Evolutionary conservation across 495 filamentous ascomycete species (phyloP).

Genomic region (Amniculicola lignicola): DNA sequence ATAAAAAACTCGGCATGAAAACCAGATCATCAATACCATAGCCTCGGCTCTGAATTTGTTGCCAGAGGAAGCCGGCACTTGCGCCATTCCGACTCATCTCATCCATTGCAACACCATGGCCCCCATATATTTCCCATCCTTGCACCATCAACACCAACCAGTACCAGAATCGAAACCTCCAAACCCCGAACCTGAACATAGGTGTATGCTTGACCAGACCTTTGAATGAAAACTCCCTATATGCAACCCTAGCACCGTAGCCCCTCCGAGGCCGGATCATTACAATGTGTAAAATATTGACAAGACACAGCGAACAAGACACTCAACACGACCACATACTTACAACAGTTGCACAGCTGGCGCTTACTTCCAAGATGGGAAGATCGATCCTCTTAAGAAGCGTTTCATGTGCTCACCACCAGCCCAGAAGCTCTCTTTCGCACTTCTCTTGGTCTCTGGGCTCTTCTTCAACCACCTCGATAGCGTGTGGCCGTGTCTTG

Average conservation of each 20-base stretch:
- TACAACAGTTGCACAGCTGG: no score
- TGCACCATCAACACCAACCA: background rate
- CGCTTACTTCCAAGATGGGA: conserved; percentile 42
- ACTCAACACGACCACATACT: no score
- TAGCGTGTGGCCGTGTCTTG: background rate
- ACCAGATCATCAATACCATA: conserved; percentile 17
- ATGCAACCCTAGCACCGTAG: no score
- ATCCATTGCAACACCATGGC: conserved; percentile 17
- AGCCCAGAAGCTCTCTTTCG: conserved; percentile 42
- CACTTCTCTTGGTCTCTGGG: conserved; percentile 36
- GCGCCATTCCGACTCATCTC: conserved; percentile 17
- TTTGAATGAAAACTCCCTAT: no score
- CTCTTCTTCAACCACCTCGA: conserved; percentile 25
- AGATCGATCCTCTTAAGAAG: conserved; percentile 41
- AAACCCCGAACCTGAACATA: no score
- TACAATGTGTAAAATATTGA: no score
- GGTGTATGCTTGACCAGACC: no score
- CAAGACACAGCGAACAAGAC: no score
- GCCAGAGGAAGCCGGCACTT: conserved; percentile 36
- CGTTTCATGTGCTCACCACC: conserved; percentile 47
- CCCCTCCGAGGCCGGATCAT: no score
- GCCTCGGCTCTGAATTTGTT: conserved; percentile 12
- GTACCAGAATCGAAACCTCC: no score
- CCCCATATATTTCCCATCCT: background rate
- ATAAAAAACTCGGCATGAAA: conserved; percentile 1